phyloP scores from a whole-genome alignment of 441 rosid genomes.

The Sinapis alba region DNA sequence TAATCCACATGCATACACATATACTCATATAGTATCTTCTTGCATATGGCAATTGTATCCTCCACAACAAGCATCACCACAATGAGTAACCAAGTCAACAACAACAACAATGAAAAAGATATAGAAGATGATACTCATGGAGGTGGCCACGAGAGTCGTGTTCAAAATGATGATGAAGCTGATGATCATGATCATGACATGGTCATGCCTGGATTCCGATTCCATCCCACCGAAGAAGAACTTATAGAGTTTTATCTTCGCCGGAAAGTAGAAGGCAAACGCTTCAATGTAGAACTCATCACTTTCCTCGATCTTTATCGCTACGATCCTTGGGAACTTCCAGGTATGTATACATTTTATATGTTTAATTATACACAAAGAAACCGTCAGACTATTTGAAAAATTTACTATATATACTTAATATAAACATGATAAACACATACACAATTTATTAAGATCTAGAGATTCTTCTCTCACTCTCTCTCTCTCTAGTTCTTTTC shows the following conservation, averaged over 20 bases:
- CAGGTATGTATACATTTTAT: conserved; percentile 57
- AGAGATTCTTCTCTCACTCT: not conserved
- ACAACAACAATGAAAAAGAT: conserved; percentile 30
- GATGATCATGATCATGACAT: conserved; percentile 92
- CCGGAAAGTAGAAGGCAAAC: conserved; percentile 99
- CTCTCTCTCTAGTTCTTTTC: conserved; percentile 8
- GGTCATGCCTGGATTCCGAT: conserved; percentile 99
- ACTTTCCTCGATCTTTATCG: conserved; percentile 99
- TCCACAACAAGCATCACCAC: conserved; percentile 49
- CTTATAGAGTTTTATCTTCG: conserved; percentile 99
- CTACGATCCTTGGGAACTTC: conserved; percentile 99
- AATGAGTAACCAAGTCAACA: conserved; percentile 46
- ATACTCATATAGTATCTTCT: conserved; percentile 23
- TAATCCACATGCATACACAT: conserved; percentile 39
- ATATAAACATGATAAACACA: not conserved
- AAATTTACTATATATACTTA: not conserved
- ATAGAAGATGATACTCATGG: conserved; percentile 29
- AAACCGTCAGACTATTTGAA: conserved; percentile 1
- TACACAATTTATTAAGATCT: conserved; percentile 17
- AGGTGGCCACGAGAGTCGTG: conserved; percentile 29
- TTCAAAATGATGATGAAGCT: conserved; percentile 37
- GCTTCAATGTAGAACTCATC: conserved; percentile 97
- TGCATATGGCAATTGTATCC: conserved; percentile 71
- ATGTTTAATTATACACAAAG: not conserved
- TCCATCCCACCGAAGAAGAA: conserved; percentile 99